phyloP scores from a whole-genome alignment of 306 rosid genomes.

The Dalbergia oliveri region DNA sequence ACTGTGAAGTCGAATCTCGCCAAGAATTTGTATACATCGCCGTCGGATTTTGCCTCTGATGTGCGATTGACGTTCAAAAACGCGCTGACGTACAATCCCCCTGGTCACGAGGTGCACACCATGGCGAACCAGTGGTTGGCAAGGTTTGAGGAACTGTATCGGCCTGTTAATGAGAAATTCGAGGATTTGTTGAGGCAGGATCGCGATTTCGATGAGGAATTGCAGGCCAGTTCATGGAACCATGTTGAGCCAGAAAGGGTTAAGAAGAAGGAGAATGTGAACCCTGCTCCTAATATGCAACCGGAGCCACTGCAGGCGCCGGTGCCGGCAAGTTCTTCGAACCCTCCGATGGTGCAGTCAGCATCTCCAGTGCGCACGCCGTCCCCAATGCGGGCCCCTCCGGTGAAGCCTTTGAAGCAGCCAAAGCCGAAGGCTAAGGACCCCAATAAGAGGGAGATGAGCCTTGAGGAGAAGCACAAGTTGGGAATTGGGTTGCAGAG shows the following conservation, averaged over 20 bases:
- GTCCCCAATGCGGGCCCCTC: conserved; percentile 65
- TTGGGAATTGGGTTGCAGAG: conserved; percentile 91
- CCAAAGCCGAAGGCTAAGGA: conserved; percentile 98
- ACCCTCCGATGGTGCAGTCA: conserved; percentile 67
- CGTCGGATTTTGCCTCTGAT: conserved; percentile 73
- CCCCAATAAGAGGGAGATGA: conserved; percentile 94
- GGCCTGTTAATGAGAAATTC: conserved; percentile 61
- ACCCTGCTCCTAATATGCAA: conserved; percentile 27
- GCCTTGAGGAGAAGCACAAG: conserved; percentile 86
- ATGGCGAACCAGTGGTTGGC: conserved; percentile 70
- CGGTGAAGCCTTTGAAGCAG: conserved; percentile 79
- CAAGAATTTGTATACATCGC: conserved; percentile 57
- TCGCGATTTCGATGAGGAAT: conserved; percentile 68
- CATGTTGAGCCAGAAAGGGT: conserved; percentile 58
- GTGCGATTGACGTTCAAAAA: conserved; percentile 84
- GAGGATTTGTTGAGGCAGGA: conserved; percentile 53
- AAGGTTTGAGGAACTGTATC: conserved; percentile 73
- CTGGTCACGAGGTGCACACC: conserved; percentile 72
- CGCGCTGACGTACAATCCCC: conserved; percentile 84
- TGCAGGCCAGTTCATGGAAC: conserved; percentile 89
- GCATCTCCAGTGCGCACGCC: conserved; percentile 64
- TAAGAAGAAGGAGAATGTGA: conserved; percentile 50
- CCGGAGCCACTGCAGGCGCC: conserved; percentile 46
- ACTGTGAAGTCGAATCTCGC: conserved; percentile 70
- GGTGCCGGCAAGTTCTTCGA: conserved; percentile 62